Evolutionary conservation across 2,329 filamentous ascomycete genomes (phyloP).

Genomic region (Cladosporium sp.): DNA sequence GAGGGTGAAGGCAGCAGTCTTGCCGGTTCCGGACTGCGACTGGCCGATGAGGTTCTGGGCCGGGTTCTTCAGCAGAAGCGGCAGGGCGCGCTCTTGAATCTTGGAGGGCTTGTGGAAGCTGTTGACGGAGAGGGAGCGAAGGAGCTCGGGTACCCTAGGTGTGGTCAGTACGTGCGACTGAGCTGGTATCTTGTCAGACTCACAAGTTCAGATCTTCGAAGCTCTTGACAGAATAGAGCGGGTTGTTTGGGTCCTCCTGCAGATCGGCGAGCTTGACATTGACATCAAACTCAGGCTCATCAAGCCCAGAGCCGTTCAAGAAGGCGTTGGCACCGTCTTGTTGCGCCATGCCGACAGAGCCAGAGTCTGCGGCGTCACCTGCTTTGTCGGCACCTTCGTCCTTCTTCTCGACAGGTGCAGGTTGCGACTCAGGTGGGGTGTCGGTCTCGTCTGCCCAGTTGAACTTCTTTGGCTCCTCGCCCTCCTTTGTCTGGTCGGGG

Average conservation of each 20-base stretch:
- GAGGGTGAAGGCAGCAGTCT: slow-evolving; percentile 93
- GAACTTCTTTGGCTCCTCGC: slow-evolving; percentile 19
- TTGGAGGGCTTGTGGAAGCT: slow-evolving; percentile 95
- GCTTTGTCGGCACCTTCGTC: slow-evolving; percentile 12
- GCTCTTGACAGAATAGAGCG: slow-evolving; percentile 75
- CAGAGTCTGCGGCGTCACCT: slow-evolving; percentile 8
- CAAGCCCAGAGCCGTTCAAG: slow-evolving; percentile 41
- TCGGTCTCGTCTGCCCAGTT: slow-evolving; percentile 33
- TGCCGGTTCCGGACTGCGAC: slow-evolving; percentile 98
- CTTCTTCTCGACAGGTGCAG: slow-evolving; percentile 22
- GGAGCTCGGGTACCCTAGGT: slow-evolving; percentile 56
- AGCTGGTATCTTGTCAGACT: slow-evolving; percentile 34
- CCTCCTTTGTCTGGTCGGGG: slow-evolving; percentile 14
- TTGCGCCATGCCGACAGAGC: slow-evolving; percentile 23
- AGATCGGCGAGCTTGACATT: slow-evolving; percentile 89
- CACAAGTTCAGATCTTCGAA: slow-evolving; percentile 87
- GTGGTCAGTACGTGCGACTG: slow-evolving; percentile 17
- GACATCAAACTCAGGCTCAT: slow-evolving; percentile 79
- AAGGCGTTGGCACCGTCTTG: slow-evolving; percentile 44
- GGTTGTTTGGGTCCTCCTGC: slow-evolving; percentile 80
- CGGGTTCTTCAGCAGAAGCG: slow-evolving; percentile 81
- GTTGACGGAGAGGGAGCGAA: slow-evolving; percentile 73
- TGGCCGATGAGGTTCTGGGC: slow-evolving; percentile 93
- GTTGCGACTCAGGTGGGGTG: slow-evolving; percentile 16
- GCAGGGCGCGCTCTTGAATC: slow-evolving; percentile 92